Percentiles rank a stretch among this genome's conserved stretches.
Conservation (phyloP, 2,329 filamentous ascomycete genomes). For the Trichoderma koningiopsis region DNA sequence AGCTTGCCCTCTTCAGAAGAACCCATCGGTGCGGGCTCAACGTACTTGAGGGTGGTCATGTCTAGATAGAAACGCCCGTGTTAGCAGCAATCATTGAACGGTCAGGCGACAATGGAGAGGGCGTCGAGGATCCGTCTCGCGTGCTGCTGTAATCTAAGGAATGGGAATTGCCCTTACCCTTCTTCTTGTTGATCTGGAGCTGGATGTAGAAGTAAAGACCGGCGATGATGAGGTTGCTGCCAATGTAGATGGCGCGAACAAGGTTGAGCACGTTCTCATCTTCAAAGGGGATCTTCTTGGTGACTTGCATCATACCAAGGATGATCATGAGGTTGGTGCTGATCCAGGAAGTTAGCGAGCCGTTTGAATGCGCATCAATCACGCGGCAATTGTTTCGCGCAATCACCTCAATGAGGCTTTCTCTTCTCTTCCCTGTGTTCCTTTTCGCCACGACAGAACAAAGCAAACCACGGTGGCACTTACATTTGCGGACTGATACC, state of each 20-base stretch:
- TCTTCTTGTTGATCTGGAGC: slow-evolving; percentile 89
- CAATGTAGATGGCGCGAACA: slow-evolving; percentile 57
- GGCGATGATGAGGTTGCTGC: slow-evolving; percentile 78
- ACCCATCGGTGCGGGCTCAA: slow-evolving; percentile 92
- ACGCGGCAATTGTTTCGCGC: slow-evolving; percentile 19
- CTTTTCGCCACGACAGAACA: not conserved
- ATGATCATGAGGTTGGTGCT: slow-evolving; percentile 94
- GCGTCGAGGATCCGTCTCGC: not conserved
- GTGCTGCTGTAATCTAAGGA: not conserved
- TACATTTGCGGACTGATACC: slow-evolving; percentile 66
- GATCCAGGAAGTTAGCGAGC: slow-evolving; percentile 30
- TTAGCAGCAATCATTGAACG: not conserved
- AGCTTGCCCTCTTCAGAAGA: slow-evolving; percentile 93
- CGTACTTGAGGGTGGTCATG: slow-evolving; percentile 96
- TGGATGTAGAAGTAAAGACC: slow-evolving; percentile 84
- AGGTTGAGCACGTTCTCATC: slow-evolving; percentile 66
- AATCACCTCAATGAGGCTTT: not conserved
- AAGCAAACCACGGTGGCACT: slow-evolving; percentile 33
- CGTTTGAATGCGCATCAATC: not conserved
- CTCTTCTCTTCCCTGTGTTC: not conserved
- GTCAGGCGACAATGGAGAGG: slow-evolving; percentile 24
- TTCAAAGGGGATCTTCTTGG: slow-evolving; percentile 93
- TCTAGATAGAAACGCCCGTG: slow-evolving; percentile 58
- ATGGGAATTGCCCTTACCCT: slow-evolving; percentile 64
- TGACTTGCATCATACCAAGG: slow-evolving; percentile 96